Conservation (phyloP, 2,329 filamentous ascomycete species). For the Paradendryphiella salina region DNA sequence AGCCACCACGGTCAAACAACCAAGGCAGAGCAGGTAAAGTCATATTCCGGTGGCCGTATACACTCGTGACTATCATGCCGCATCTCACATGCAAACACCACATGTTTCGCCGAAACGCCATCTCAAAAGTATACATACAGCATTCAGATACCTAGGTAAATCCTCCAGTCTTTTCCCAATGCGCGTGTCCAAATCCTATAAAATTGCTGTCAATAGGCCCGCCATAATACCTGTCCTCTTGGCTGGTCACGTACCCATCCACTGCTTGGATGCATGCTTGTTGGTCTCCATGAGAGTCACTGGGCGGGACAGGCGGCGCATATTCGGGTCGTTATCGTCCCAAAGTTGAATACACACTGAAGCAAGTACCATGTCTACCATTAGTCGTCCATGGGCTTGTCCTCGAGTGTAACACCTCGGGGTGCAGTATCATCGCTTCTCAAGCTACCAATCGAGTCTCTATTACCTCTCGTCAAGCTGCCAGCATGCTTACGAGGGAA, state of each 20-base stretch:
- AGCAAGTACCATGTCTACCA: conserved; percentile 22
- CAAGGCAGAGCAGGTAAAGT: conserved; percentile 9
- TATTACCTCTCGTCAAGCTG: conserved; percentile 41
- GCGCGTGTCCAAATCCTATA: neutral
- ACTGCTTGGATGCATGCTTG: neutral
- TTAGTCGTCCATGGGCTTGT: conserved; percentile 78
- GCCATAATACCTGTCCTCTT: neutral
- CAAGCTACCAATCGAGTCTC: conserved; percentile 48
- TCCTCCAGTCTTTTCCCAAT: conserved; percentile 5
- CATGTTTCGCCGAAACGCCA: conserved; percentile 14
- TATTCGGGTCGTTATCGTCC: conserved; percentile 1
- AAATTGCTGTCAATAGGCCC: conserved; percentile 7
- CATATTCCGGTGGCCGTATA: conserved; percentile 15
- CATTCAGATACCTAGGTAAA: conserved; percentile 10
- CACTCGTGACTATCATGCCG: conserved; percentile 35
- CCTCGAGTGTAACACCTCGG: conserved; percentile 68
- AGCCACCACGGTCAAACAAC: conserved; percentile 13
- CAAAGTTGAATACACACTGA: conserved; percentile 7
- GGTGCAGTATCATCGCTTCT: conserved; percentile 51
- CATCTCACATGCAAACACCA: conserved; percentile 23
- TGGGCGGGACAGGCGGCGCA: conserved; percentile 1
- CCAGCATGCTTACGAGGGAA: conserved; percentile 43
- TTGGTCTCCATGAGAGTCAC: conserved; percentile 3
- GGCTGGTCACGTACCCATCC: neutral
- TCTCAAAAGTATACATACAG: conserved; percentile 27